Evolutionary conservation across 1,284 basidiomycete genomes (phyloP).

Genomic region (Polyporus tsugae): DNA sequence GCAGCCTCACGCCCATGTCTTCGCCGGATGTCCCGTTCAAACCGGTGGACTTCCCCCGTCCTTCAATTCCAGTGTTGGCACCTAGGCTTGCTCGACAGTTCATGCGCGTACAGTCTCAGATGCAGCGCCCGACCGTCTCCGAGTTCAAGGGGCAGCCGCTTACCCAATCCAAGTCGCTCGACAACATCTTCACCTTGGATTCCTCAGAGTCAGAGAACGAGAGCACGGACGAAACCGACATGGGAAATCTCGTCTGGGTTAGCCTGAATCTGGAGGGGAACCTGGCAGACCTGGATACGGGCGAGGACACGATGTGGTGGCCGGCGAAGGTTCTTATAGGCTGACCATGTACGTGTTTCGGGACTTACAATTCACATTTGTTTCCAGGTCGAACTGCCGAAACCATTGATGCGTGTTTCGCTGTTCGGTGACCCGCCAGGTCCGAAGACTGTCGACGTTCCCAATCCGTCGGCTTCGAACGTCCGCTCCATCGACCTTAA

Average conservation of each 20-base stretch:
- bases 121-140: background rate
- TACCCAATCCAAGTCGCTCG: slow-evolving; percentile 25
- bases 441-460: slow-evolving; percentile 26
- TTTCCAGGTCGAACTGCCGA: slow-evolving; percentile 26
- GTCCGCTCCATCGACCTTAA: slow-evolving; percentile 39
- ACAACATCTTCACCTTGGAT: slow-evolving; percentile 25
- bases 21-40: slow-evolving; percentile 18
- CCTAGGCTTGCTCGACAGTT: slow-evolving; percentile 31
- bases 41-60: slow-evolving; percentile 7
- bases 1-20: slow-evolving; percentile 19
- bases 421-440: slow-evolving; percentile 37
- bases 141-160: slow-evolving; percentile 5
- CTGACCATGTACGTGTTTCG: slow-evolving; percentile 6
- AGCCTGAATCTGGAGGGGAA: slow-evolving; percentile 40
- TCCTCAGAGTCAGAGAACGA: slow-evolving; percentile 29
- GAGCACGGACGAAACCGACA: slow-evolving; percentile 25
- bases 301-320: slow-evolving; percentile 46
- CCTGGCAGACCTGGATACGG: slow-evolving; percentile 24
- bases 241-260: slow-evolving; percentile 46
- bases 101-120: slow-evolving; percentile 27
- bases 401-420: slow-evolving; percentile 32
- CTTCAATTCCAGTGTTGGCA: slow-evolving; percentile 20
- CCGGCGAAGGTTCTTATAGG: slow-evolving; percentile 44
- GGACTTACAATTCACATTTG: slow-evolving; percentile 3
- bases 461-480: slow-evolving; percentile 31